Percentiles rank a stretch among this genome's conserved stretches.
Evolutionary conservation across 371 early-diverging fungal species (phyloP).

Genomic region (Nematocida displodere): DNA sequence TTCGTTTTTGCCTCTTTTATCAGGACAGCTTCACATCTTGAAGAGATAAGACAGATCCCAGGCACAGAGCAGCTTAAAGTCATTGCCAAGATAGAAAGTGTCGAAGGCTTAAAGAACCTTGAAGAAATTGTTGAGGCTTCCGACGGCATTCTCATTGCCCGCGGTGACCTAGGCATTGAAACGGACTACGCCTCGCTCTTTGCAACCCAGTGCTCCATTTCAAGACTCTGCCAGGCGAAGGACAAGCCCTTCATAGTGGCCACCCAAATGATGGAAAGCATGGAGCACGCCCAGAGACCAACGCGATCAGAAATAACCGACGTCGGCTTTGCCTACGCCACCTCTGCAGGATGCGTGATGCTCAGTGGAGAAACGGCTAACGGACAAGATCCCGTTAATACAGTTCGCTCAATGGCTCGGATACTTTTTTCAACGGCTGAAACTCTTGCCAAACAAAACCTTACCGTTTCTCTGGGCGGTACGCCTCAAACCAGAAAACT

Average conservation of each 20-base stretch:
- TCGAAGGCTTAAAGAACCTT: slow-evolving; percentile 87
- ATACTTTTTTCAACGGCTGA: slow-evolving; percentile 10
- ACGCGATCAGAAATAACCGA: slow-evolving; percentile 95
- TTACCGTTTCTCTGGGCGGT: not conserved
- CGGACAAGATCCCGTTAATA: slow-evolving; percentile 72
- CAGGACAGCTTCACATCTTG: slow-evolving; percentile 76
- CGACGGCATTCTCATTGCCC: slow-evolving; percentile 96
- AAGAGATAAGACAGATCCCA: slow-evolving; percentile 70
- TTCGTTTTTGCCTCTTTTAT: slow-evolving; percentile 92
- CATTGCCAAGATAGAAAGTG: slow-evolving; percentile 73
- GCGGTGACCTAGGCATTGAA: slow-evolving; percentile 92
- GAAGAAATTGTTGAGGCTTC: slow-evolving; percentile 82
- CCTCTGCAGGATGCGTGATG: slow-evolving; percentile 95
- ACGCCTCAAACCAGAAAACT: not conserved
- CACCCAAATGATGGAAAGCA: slow-evolving; percentile 96
- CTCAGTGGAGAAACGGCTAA: slow-evolving; percentile 93
- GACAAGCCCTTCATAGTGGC: slow-evolving; percentile 89
- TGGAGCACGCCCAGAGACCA: slow-evolving; percentile 85
- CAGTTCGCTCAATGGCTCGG: slow-evolving; percentile 40
- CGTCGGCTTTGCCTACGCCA: slow-evolving; percentile 89
- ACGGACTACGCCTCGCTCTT: slow-evolving; percentile 81
- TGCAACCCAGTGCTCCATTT: slow-evolving; percentile 90
- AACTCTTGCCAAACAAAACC: not conserved
- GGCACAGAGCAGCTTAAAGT: slow-evolving; percentile 69
- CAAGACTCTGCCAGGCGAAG: slow-evolving; percentile 77